A percentile compares a stretch with the other conserved stretches of the same genome.
phyloP scores from a whole-genome alignment of 164 flowering plant genomes.

The Magnolia sinica region DNA sequence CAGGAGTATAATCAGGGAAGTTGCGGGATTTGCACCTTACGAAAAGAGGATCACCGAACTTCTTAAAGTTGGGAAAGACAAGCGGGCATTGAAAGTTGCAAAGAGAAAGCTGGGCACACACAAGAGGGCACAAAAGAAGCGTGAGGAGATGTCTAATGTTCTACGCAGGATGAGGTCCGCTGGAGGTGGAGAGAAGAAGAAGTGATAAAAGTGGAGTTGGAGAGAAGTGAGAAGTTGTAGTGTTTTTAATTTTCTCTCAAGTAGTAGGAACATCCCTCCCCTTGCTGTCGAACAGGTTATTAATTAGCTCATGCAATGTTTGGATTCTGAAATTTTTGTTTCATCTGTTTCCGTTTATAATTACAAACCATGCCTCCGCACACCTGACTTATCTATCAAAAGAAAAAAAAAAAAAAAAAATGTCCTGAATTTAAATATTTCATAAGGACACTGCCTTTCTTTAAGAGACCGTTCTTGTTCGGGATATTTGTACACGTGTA shows the following conservation, averaged over 20 bases:
- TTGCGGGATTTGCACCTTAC: constrained; percentile 62
- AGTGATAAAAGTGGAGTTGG: constrained; percentile 7
- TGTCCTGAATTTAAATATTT: no score
- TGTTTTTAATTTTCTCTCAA: background rate
- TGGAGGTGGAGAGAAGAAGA: constrained; percentile 14
- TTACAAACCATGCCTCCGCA: no score
- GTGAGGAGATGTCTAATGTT: constrained; percentile 58
- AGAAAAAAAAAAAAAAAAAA: no score
- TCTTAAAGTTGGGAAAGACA: constrained; percentile 59
- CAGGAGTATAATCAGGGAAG: constrained; percentile 47
- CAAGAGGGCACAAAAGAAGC: constrained; percentile 62
- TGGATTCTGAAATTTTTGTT: background rate
- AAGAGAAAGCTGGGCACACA: constrained; percentile 51
- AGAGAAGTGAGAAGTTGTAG: constrained; percentile 7
- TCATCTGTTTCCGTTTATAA: background rate
- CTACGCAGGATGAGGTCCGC: constrained; percentile 52
- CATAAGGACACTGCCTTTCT: no score
- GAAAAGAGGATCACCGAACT: constrained; percentile 65
- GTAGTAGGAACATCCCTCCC: no score
- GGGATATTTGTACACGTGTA: no score
- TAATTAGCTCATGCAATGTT: background rate
- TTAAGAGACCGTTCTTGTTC: no score
- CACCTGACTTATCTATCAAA: no score
- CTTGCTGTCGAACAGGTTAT: background rate
- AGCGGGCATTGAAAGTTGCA: constrained; percentile 50